Conservation (phyloP, 148 eudicot species). For the Fallopia convolvulus region DNA sequence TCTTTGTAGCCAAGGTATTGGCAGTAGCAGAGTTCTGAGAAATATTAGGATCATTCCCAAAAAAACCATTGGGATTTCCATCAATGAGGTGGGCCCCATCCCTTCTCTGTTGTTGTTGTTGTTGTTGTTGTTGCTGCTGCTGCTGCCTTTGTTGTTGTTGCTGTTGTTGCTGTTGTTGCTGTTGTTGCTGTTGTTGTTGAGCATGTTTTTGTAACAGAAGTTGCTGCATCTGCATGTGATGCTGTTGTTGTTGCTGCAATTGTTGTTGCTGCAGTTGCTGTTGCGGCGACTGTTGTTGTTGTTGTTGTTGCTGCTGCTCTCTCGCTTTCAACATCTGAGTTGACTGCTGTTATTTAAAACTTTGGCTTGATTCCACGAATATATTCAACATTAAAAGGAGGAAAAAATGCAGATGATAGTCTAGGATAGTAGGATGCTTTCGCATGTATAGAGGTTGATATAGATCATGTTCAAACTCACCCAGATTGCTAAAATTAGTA, state of each 20-base stretch:
- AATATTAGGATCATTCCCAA: constrained; percentile 42
- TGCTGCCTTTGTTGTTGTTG: constrained; percentile 43
- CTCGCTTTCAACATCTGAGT: constrained; percentile 61
- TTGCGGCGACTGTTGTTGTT: constrained; percentile 32
- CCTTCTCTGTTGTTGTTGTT: constrained; percentile 49
- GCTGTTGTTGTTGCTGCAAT: constrained; percentile 31
- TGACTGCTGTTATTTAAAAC: constrained; percentile 22
- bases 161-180: constrained; percentile 39
- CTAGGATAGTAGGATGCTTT: not conserved
- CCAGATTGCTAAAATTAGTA: not conserved
- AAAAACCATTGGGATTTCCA: constrained; percentile 47
- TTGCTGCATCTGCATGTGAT: constrained; percentile 30
- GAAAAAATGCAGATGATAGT: not conserved
- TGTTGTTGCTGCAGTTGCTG: constrained; percentile 37
- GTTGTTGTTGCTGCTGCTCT: constrained; percentile 55
- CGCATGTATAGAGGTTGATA: not conserved
- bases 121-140: constrained; percentile 47
- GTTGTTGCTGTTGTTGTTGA: constrained; percentile 34
- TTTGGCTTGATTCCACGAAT: not conserved
- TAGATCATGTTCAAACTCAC: not conserved
- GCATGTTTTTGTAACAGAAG: constrained; percentile 13
- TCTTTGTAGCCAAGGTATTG: constrained; percentile 48
- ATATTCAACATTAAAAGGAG: not conserved
- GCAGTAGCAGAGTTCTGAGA: constrained; percentile 51
- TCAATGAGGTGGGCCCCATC: constrained; percentile 51